These are phyloP conservation scores for Histomonas meleagridis DNA, from an alignment of 208 protist species.

Conservation along the genomic window DNA sequence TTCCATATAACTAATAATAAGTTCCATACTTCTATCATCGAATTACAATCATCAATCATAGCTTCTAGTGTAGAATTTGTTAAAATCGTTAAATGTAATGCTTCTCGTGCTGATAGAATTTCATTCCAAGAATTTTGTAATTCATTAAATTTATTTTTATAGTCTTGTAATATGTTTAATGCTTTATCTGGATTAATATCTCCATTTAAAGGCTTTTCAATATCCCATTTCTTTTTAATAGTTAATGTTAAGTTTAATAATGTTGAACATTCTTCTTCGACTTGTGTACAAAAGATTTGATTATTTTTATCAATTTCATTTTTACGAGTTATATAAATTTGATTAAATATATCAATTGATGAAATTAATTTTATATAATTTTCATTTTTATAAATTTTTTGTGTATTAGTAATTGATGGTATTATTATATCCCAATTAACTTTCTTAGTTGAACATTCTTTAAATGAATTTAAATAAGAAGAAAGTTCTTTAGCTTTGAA, in stretches of 20 bases:
- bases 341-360: background rate
- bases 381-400: background rate
- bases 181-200: background rate
- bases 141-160: background rate
- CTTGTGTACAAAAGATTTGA: background rate
- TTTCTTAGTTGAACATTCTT: too few species aligned
- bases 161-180: background rate
- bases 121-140: background rate
- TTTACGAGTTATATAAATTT: background rate
- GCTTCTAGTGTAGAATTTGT: background rate
- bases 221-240: background rate
- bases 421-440: background rate
- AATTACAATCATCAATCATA: background rate
- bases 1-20: background rate
- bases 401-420: background rate
- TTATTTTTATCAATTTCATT: background rate
- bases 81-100: background rate
- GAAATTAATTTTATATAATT: background rate
- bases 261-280: background rate
- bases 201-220: background rate
- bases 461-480: background rate
- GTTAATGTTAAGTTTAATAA: background rate
- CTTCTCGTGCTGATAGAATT: background rate
- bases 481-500: background rate
- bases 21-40: conserved; percentile 29